Base-by-base conservation (phyloP, 2,329 filamentous ascomycete species). In the Colletotrichum ledebouriae region DNA sequence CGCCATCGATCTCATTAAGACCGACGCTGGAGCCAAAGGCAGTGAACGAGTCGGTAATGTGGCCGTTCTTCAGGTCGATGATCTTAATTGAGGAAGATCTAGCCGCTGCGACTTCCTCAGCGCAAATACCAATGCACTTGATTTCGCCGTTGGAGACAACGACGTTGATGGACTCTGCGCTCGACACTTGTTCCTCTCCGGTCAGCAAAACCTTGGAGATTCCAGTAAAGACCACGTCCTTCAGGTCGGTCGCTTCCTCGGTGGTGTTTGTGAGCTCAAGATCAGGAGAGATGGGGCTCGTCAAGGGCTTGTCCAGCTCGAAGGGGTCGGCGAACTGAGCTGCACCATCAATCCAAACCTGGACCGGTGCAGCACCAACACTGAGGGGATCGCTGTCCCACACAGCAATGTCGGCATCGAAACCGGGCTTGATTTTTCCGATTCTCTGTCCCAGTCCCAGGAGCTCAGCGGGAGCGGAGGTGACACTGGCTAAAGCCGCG, bases 331-430 rank as follows among this genome's bases (percentile, higher is more conserved):
- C 80, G 67, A 85, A 87, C 73, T 91, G 89, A 2, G 85, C 80
- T 9, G 79, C 84, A 3, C 88, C 88, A 63, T 90, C 88, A 65
- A 90, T 90, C 85, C 87, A 90, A 2, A 90, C 86, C 75, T 90
- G 87, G 0, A 86, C 81, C 0, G 88, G 87, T 0, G 86, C 78
- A 1, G 88, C 87, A 1, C 88, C 88, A 0, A 89, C 83, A 47
- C 85, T 86, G 2, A 90, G 77, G 34, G 88, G 88, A 68, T 90
- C 87, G 47, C 85, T 87, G 71, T 90, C 87, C 88, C 88, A 90
- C 9, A 89, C 82, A 11, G 85, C 87, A 34, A 90, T 73, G 67
- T 90, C 88, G 50, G 87, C 88, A 67, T 90, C 88, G 55, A 84
- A 90, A 0, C 88, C 87, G 3, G 86, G 81, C 78, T 89, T 89